Evolutionary conservation across 805 yeast genomes (phyloP), one percentile per base, ranked within the genome.

Genomic region (Lipomyces mesembrius): DNA sequence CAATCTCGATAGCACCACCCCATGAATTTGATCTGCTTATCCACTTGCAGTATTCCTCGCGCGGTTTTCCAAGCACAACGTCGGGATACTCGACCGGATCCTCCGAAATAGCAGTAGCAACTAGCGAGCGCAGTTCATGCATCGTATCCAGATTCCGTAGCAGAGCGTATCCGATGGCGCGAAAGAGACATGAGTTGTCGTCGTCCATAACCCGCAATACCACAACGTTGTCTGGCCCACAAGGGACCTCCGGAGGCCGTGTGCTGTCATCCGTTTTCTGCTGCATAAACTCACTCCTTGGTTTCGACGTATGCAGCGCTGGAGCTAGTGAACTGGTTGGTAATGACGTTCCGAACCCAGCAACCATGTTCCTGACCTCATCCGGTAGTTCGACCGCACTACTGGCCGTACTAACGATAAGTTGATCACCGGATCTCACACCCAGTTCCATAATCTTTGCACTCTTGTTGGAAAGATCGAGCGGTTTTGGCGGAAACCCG

Each of bases 1-100:
- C 85, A 57, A 89, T 77, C 74, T 90, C 96, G 59, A 90, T 89
- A 2, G 91, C 94, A 6, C 96, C 96, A 37, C 96, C 96, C 96
- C 95, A 90, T 20, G 89, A 83, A 46, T 82, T 85, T 22, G 82
- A 82, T 64, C 82, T 78, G 57, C 74, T 70, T 27, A 90, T 90
- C 94, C 95, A 90, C 6, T 77, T 68, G 43, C 83, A 77, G 74
- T 90, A 90, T 9, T 84, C 83, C 0, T 74, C 73, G 1, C 78
- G 75, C 0, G 83, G 77, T 66, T 80, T 80, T 2, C 90, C 92
- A 58, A 90, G 77, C 2, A 88, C 83, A 0, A 85, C 88, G 51
- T 83, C 87, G 59, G 80, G 81, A 75, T 85, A 89, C 20, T 79
- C 81, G 0, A 76, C 77, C 25, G 83, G 81, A 65, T 85, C 78